A percentile compares a stretch with the other conserved stretches of the same genome.
These are phyloP conservation scores for Solanum hybrid DNA, from an alignment of 305 asterid species.

Conservation along the genomic window DNA sequence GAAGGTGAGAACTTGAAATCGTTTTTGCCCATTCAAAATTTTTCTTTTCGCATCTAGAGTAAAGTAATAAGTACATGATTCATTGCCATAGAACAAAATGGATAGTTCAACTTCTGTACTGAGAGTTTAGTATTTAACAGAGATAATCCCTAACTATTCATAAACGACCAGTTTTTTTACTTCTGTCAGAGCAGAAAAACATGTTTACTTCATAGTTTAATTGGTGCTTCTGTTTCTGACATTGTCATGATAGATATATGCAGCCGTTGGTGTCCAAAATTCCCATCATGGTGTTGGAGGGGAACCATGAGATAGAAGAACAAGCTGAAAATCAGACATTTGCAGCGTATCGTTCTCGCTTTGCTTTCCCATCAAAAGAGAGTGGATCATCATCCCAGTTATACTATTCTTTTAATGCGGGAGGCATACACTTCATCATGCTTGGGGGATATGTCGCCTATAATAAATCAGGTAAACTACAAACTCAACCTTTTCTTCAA, in stretches of 20 bases:
- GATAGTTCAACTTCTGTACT: neutral
- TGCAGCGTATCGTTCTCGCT: conserved; percentile 67
- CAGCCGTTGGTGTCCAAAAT: conserved; percentile 68
- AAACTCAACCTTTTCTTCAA: neutral
- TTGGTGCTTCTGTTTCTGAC: neutral
- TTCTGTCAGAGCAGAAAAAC: neutral
- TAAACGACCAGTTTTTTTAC: neutral
- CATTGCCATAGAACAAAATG: neutral
- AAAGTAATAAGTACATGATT: fast-evolving
- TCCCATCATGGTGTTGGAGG: conserved; percentile 92
- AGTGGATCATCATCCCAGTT: conserved; percentile 71
- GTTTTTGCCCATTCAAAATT: neutral
- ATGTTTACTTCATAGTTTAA: neutral
- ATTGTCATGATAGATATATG: conserved; percentile 53
- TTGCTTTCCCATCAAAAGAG: conserved; percentile 73
- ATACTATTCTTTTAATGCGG: conserved; percentile 84
- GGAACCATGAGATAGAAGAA: conserved; percentile 91
- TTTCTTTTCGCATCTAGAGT: neutral
- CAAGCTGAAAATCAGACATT: conserved; percentile 62
- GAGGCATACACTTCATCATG: conserved; percentile 90
- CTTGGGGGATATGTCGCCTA: conserved; percentile 72
- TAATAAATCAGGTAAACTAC: conserved; percentile 41
- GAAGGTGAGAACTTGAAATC: conserved; percentile 44
- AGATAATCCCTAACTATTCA: neutral
- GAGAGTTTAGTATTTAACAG: neutral